Percentiles rank a stretch among this genome's conserved stretches.
These are phyloP conservation scores for Fusarium concolor DNA, from an alignment of 2,329 filamentous ascomycete species.

Conservation along the genomic window DNA sequence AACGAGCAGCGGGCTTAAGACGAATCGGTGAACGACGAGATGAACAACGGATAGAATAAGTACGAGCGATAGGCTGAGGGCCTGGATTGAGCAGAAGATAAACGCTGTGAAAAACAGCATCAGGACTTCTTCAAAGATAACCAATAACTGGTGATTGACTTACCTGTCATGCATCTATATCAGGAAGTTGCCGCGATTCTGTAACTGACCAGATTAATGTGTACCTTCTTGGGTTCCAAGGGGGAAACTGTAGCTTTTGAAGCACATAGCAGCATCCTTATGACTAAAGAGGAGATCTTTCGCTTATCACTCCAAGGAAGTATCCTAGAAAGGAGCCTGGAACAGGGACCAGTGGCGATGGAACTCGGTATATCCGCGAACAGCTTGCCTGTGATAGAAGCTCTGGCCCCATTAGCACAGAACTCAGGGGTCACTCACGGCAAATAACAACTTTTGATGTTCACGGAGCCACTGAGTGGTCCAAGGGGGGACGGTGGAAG, in stretches of 20 bases:
- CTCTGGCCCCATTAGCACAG: not conserved
- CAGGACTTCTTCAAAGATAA: not conserved
- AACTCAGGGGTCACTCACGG: not conserved
- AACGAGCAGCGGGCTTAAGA: not conserved
- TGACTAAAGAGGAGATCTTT: not conserved
- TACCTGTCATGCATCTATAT: not conserved
- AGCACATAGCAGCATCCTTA: not conserved
- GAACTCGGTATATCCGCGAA: not conserved
- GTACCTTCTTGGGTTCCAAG: not conserved
- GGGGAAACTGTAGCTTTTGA: too few relatives aligned
- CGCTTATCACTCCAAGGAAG: too few relatives aligned
- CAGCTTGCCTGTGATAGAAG: not conserved
- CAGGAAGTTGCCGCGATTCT: not conserved
- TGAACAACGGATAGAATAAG: not conserved
- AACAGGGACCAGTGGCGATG: not conserved
- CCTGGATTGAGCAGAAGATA: not conserved
- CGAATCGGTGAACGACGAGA: not conserved
- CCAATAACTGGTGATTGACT: not conserved
- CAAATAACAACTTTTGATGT: not conserved
- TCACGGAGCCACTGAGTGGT: not conserved
- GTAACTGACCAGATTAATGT: not conserved
- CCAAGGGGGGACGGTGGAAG: not conserved
- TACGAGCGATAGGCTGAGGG: not conserved
- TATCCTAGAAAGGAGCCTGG: not conserved
- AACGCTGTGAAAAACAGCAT: not conserved